Evolutionary conservation across 169 alveolate species (phyloP).

Genomic region (Toxoplasma gondii): DNA sequence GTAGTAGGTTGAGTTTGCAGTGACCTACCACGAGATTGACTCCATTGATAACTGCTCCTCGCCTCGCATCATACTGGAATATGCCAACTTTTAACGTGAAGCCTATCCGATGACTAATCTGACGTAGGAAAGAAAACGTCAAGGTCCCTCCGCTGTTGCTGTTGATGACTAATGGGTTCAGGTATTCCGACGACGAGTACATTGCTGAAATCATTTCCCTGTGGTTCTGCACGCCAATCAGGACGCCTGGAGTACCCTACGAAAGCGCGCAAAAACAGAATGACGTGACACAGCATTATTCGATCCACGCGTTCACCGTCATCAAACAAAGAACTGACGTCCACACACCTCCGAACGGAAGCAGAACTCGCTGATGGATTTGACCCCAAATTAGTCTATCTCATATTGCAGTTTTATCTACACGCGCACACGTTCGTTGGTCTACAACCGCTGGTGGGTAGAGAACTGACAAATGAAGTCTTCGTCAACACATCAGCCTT

Average conservation of each 20-base stretch:
- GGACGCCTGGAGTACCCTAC: not conserved
- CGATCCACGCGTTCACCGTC: no score
- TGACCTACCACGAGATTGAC: not conserved
- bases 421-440: no score
- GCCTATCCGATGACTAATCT: not conserved
- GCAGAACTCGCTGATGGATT: no score
- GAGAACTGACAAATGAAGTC: no score
- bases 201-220: not conserved
- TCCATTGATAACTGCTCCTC: not conserved
- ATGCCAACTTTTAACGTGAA: not conserved
- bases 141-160: not conserved
- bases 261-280: not conserved
- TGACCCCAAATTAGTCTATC: no score
- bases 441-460: no score
- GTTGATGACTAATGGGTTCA: not conserved
- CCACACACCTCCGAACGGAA: no score
- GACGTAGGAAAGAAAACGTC: not conserved
- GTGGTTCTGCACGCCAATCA: slow-evolving; percentile 18
- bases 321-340: no score
- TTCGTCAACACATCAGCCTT: no score
- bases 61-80: not conserved
- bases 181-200: not conserved
- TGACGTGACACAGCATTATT: no score
- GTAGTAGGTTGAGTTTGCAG: not conserved
- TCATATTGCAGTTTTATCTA: no score